Conservation (phyloP, 2,329 filamentous ascomycete species). For the Thielaviopsis cerberus region DNA sequence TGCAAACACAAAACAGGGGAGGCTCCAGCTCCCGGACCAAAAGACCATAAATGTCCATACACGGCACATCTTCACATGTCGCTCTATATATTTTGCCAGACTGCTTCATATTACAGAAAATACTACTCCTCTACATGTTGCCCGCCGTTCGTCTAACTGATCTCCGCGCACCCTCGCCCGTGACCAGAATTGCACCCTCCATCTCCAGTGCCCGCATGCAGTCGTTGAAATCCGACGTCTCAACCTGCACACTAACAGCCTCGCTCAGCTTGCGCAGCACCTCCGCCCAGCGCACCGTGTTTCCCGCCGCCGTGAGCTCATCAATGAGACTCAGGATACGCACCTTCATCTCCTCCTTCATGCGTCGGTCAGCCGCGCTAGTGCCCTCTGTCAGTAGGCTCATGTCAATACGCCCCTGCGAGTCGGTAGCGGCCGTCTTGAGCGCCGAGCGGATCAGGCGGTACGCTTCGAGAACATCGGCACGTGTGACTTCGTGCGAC, state of each 20-base stretch:
- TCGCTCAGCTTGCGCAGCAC: slow-evolving; percentile 56
- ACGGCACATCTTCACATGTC: background rate
- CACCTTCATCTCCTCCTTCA: slow-evolving; percentile 58
- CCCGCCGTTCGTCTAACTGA: slow-evolving; percentile 30
- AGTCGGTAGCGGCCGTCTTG: slow-evolving; percentile 92
- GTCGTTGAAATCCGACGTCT: slow-evolving; percentile 66
- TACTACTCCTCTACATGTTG: background rate
- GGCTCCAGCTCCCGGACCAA: slow-evolving; percentile 13
- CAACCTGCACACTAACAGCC: slow-evolving; percentile 49
- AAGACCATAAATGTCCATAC: background rate
- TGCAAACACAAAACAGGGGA: background rate
- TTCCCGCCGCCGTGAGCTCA: slow-evolving; percentile 52
- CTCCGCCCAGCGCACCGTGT: slow-evolving; percentile 56
- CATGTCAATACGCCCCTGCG: slow-evolving; percentile 91
- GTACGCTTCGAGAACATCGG: slow-evolving; percentile 78
- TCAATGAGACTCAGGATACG: slow-evolving; percentile 60
- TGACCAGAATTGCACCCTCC: slow-evolving; percentile 64
- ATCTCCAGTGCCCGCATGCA: slow-evolving; percentile 62
- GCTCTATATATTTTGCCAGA: background rate
- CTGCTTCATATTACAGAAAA: background rate
- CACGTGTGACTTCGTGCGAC: slow-evolving; percentile 50
- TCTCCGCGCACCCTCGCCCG: slow-evolving; percentile 69
- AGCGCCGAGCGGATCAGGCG: slow-evolving; percentile 83
- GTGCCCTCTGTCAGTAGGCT: slow-evolving; percentile 86
- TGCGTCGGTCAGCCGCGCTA: slow-evolving; percentile 64